These are phyloP conservation scores for Phanerochaete carnosa DNA, from an alignment of 768 basidiomycete genomes.

Conservation along the genomic window DNA sequence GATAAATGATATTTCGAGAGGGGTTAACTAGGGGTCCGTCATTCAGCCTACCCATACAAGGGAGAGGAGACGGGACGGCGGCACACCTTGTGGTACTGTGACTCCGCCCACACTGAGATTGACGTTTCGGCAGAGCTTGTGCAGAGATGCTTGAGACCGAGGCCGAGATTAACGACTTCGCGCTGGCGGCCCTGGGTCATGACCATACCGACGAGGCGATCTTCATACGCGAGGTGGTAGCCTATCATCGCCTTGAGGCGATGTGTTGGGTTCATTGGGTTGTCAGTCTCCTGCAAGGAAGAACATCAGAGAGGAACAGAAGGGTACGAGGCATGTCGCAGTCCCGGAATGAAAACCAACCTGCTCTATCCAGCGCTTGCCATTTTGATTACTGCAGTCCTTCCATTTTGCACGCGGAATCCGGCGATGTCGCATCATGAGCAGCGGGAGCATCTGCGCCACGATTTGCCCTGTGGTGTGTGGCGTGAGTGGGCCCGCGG, in stretches of 20 bases:
- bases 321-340: neutral
- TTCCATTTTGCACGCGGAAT: constrained; percentile 75
- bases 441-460: constrained; percentile 69
- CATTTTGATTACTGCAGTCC: constrained; percentile 54
- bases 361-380: constrained; percentile 85
- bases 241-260: constrained; percentile 75
- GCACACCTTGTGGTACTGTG: constrained; percentile 70
- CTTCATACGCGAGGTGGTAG: constrained; percentile 68
- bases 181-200: constrained; percentile 77
- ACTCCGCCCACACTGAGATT: constrained; percentile 66
- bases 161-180: constrained; percentile 77
- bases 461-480: constrained; percentile 59
- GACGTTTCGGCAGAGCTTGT: constrained; percentile 60
- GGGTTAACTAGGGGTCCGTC: constrained; percentile 37
- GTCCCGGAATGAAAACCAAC: constrained; percentile 29
- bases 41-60: neutral
- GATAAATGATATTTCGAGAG: constrained; percentile 52
- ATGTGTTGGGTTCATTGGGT: constrained; percentile 56
- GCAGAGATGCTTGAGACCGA: constrained; percentile 69
- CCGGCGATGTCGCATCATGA: constrained; percentile 84
- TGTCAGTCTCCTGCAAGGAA: constrained; percentile 46
- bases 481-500: constrained; percentile 7
- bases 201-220: constrained; percentile 76
- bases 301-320: neutral
- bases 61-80: neutral